Percentiles rank a stretch among this genome's conserved stretches.
Conservation (phyloP, 345 rosid genomes). For the Mangifera indica region DNA sequence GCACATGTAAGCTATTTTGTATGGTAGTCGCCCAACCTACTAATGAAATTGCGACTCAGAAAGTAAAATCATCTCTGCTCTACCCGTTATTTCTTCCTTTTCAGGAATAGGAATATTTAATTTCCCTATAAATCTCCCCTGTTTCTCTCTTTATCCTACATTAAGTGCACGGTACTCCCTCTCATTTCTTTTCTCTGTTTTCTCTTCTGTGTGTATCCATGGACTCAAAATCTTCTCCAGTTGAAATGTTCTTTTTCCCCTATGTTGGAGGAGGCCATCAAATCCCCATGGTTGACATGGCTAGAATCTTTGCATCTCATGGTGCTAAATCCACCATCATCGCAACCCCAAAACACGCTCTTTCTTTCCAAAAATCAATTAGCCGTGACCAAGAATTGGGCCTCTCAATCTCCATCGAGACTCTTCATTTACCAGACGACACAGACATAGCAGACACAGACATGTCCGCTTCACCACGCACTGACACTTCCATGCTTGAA, state of each 20-base stretch:
- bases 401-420: constrained; percentile 29
- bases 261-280: constrained; percentile 50
- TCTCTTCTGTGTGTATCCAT: constrained; percentile 3
- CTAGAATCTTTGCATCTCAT: constrained; percentile 40
- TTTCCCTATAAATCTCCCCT: background rate
- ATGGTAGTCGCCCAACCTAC: background rate
- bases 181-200: background rate
- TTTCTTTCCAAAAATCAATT: constrained; percentile 28
- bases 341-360: constrained; percentile 35
- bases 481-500: constrained; percentile 40
- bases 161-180: background rate
- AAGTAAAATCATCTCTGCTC: too few species aligned
- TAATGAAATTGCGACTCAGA: background rate
- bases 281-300: constrained; percentile 50
- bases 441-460: constrained; percentile 24
- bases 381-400: constrained; percentile 29
- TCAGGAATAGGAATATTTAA: too few species aligned
- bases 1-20: constrained; percentile 1
- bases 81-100: too few species aligned
- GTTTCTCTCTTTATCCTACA: background rate
- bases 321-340: constrained; percentile 36
- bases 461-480: constrained; percentile 34
- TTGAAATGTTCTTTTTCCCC: constrained; percentile 48
- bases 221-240: constrained; percentile 23
- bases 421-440: constrained; percentile 23